Evolutionary conservation across 1,139 yeast species (phyloP).

Genomic region (Kodamaea anthophila): DNA sequence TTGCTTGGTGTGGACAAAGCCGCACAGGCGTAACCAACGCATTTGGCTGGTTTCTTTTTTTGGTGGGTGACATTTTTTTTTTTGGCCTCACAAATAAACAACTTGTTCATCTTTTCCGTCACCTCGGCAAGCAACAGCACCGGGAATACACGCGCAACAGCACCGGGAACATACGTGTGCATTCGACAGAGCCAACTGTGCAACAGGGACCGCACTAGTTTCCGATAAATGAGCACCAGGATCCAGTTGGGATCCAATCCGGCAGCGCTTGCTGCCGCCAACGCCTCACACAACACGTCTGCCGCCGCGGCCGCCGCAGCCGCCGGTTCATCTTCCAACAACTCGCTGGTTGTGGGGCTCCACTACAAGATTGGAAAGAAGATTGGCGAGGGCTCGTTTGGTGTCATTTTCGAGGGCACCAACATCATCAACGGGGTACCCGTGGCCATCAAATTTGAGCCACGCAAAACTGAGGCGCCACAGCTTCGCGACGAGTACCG

Average conservation of each 20-base stretch:
- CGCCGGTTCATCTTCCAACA: conserved; percentile 13
- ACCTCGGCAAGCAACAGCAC: conserved; percentile 5
- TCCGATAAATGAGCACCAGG: conserved; percentile 21
- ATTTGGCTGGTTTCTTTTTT: conserved; percentile 7
- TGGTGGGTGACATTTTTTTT: conserved; percentile 3
- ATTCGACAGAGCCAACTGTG: no score
- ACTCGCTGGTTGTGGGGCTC: conserved; percentile 42
- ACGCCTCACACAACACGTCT: conserved; percentile 25
- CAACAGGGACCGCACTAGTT: no score
- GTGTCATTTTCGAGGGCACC: conserved; percentile 92
- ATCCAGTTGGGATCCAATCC: conserved; percentile 25
- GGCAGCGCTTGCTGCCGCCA: conserved; percentile 37
- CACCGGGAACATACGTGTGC: no score
- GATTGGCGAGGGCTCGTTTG: conserved; percentile 98
- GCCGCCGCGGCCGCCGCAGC: conserved; percentile 14
- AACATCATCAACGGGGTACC: conserved; percentile 74
- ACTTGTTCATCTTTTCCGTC: conserved; percentile 6
- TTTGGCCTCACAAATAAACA: conserved; percentile 7
- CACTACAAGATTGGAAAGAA: conserved; percentile 95
- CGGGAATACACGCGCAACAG: no score
- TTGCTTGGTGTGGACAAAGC: no score
- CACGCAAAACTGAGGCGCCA: conserved; percentile 95
- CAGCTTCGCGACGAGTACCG: conserved; percentile 93
- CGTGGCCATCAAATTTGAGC: conserved; percentile 76
- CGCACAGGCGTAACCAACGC: no score